A percentile compares a stretch with the other conserved stretches of the same genome.
phyloP scores from a whole-genome alignment of 1,284 basidiomycete genomes.

The Blastosporella zonata region DNA sequence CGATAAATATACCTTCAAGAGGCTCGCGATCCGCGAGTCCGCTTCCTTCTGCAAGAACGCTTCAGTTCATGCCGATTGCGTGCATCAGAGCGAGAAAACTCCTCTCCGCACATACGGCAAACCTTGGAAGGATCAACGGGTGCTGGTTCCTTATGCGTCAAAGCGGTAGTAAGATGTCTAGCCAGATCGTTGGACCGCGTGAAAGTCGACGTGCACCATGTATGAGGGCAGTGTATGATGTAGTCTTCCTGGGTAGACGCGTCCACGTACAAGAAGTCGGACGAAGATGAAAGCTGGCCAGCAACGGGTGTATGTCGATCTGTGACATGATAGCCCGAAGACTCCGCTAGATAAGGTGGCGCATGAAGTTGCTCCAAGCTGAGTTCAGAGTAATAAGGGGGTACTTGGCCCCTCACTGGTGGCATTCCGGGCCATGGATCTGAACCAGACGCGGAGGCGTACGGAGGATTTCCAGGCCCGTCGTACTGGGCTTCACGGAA shows the following conservation, averaged over 20 bases:
- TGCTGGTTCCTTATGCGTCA: slow-evolving; percentile 18
- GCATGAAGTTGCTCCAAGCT: neutral
- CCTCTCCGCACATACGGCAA: slow-evolving; percentile 22
- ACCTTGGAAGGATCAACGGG: slow-evolving; percentile 8
- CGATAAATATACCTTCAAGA: no score
- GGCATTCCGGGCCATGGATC: neutral
- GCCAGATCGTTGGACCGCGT: slow-evolving; percentile 23
- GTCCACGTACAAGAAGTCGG: slow-evolving; percentile 1
- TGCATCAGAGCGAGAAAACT: slow-evolving; percentile 28
- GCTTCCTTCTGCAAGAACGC: slow-evolving; percentile 23
- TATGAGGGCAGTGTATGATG: slow-evolving; percentile 17
- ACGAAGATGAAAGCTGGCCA: neutral
- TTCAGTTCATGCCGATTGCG: slow-evolving; percentile 26
- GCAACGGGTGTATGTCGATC: neutral
- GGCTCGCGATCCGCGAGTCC: slow-evolving; percentile 13
- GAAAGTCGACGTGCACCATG: slow-evolving; percentile 24
- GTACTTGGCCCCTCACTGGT: neutral
- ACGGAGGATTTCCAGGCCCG: neutral
- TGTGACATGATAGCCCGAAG: neutral
- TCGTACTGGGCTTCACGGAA: neutral
- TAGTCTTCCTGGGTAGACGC: neutral
- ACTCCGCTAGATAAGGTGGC: neutral
- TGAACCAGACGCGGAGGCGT: neutral
- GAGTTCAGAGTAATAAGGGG: neutral
- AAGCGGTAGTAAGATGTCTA: slow-evolving; percentile 22